These are phyloP conservation scores for Dendrostoma leiphaemia DNA, from an alignment of 2,329 filamentous ascomycete genomes.

Conservation along the genomic window DNA sequence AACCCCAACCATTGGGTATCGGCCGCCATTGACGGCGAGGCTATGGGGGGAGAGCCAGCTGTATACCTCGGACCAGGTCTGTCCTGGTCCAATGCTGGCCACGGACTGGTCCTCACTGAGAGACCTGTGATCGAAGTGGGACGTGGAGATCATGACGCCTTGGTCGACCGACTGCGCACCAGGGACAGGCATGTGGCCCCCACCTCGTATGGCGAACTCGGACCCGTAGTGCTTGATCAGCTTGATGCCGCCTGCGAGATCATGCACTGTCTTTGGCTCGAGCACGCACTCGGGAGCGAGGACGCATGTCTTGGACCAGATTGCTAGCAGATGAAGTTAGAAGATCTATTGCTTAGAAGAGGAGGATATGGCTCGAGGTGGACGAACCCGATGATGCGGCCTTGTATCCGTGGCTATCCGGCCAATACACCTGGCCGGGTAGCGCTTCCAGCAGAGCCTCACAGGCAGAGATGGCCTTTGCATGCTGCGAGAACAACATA, in stretches of 20 bases:
- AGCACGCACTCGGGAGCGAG: background rate
- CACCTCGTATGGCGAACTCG: slow-evolving; percentile 39
- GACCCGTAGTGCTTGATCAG: background rate
- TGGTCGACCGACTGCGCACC: slow-evolving; percentile 37
- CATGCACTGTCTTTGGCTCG: background rate
- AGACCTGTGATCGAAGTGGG: background rate
- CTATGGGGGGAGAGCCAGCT: slow-evolving; percentile 18
- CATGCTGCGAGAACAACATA: too few relatives aligned
- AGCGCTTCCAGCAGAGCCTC: too few relatives aligned
- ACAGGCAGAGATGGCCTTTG: too few relatives aligned
- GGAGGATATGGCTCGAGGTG: too few relatives aligned
- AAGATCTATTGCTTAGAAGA: too few relatives aligned
- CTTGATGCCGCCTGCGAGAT: background rate
- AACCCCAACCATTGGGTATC: slow-evolving; percentile 25
- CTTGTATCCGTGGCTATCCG: too few relatives aligned
- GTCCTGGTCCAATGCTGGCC: background rate
- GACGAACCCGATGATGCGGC: too few relatives aligned
- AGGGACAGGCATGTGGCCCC: slow-evolving; percentile 42
- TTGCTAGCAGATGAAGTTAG: too few relatives aligned
- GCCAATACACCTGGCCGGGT: too few relatives aligned
- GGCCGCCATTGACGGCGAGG: slow-evolving; percentile 24
- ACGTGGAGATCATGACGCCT: slow-evolving; percentile 36
- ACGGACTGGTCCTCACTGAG: background rate
- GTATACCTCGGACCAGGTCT: background rate
- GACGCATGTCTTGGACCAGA: slow-evolving; percentile 2